Conservation (phyloP, 306 rosid species). For the Rubus idaeus region DNA sequence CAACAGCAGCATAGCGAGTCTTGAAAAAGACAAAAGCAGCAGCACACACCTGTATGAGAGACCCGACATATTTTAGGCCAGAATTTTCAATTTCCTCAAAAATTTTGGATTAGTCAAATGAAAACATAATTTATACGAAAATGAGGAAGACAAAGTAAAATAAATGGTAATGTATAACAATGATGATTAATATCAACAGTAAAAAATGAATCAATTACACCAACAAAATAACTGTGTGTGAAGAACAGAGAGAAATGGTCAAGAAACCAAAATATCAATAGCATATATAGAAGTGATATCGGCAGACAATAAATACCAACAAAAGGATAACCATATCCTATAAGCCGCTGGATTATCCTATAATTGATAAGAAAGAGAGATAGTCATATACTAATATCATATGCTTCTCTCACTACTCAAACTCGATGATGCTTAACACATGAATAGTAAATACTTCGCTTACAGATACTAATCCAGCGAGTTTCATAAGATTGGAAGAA, state of each 20-base stretch:
- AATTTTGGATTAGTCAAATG: neutral
- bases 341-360: no score
- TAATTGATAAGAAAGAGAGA: neutral
- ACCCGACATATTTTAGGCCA: slow-evolving; percentile 8
- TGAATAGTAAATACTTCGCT: neutral
- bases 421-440: neutral
- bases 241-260: neutral
- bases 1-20: slow-evolving; percentile 75
- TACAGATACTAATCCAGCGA: neutral
- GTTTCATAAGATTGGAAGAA: neutral
- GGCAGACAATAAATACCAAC: neutral
- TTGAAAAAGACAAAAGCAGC: slow-evolving; percentile 96
- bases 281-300: neutral
- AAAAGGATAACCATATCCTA: neutral
- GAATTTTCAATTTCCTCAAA: neutral
- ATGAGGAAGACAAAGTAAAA: neutral
- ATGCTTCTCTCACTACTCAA: neutral
- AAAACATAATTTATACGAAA: neutral
- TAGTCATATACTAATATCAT: neutral
- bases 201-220: neutral
- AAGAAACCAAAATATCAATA: neutral
- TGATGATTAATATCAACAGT: neutral
- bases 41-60: slow-evolving; percentile 69
- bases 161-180: neutral
- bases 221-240: neutral